These are phyloP conservation scores for Diaporthe helianthi DNA, from an alignment of 2,329 filamentous ascomycete genomes.

Conservation along the genomic window DNA sequence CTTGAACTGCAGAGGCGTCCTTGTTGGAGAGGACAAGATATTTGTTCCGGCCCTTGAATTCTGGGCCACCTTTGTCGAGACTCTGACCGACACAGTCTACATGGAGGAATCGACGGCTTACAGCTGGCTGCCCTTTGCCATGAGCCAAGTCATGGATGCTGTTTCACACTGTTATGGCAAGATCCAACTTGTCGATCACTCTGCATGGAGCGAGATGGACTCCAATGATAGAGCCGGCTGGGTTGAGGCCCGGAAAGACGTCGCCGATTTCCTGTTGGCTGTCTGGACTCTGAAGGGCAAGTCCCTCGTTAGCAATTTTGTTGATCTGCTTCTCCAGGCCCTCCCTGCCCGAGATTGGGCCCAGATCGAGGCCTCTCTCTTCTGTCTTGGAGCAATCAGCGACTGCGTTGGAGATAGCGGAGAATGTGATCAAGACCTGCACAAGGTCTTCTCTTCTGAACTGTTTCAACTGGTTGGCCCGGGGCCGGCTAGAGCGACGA, in stretches of 20 bases:
- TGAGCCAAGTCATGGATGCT: constrained; percentile 66
- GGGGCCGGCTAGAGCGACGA: constrained; percentile 49
- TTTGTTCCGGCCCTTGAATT: constrained; percentile 80
- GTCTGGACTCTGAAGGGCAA: constrained; percentile 69
- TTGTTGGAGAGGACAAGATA: constrained; percentile 75
- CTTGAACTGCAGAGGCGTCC: constrained; percentile 69
- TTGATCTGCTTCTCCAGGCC: constrained; percentile 59
- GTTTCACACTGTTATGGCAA: constrained; percentile 73
- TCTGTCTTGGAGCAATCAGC: constrained; percentile 70
- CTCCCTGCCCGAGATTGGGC: constrained; percentile 59
- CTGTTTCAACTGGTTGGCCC: constrained; percentile 63
- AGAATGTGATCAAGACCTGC: constrained; percentile 65
- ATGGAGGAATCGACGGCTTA: constrained; percentile 54
- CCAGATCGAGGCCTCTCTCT: constrained; percentile 66
- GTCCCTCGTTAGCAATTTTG: constrained; percentile 63
- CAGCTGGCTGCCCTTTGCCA: constrained; percentile 65
- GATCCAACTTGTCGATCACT: constrained; percentile 68
- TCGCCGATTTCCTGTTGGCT: constrained; percentile 78
- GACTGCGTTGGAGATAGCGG: constrained; percentile 68
- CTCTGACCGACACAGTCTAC: constrained; percentile 65
- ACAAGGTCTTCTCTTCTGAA: constrained; percentile 66
- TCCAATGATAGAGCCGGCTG: constrained; percentile 72
- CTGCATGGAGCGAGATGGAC: constrained; percentile 71
- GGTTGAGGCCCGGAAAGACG: constrained; percentile 76
- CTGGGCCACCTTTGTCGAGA: constrained; percentile 79